A percentile compares a stretch with the other conserved stretches of the same genome.
These are phyloP conservation scores for Westerdykella ornata DNA, from an alignment of 2,329 filamentous ascomycete species.

Conservation along the genomic window DNA sequence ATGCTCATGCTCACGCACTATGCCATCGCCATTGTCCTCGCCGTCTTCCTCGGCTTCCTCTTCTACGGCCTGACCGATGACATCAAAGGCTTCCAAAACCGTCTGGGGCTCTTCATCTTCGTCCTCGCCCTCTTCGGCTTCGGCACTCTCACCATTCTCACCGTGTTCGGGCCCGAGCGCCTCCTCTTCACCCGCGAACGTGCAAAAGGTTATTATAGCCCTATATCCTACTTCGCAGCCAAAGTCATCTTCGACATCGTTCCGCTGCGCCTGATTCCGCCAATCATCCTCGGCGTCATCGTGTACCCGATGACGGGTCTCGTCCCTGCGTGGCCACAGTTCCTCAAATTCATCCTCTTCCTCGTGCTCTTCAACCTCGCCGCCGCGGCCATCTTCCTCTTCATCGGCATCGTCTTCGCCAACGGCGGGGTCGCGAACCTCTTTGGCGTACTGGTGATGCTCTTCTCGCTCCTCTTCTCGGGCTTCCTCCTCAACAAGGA, in stretches of 20 bases:
- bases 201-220: conserved; percentile 93
- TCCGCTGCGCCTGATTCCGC: conserved; percentile 86
- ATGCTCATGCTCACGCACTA: conserved; percentile 99
- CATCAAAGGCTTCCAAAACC: conserved; percentile 95
- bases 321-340: conserved; percentile 72
- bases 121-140: conserved; percentile 92
- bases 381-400: conserved; percentile 85
- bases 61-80: conserved; percentile 96
- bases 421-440: conserved; percentile 88
- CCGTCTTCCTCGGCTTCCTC: conserved; percentile 87
- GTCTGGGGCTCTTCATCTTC: conserved; percentile 96
- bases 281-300: conserved; percentile 90
- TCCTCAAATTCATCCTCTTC: conserved; percentile 85
- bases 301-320: conserved; percentile 97
- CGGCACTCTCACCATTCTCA: conserved; percentile 87
- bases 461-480: conserved; percentile 92
- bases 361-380: conserved; percentile 94
- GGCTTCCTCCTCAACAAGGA: conserved; percentile 92
- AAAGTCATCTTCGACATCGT: conserved; percentile 99
- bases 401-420: conserved; percentile 92
- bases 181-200: conserved; percentile 87
- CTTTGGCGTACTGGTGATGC: conserved; percentile 91
- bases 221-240: conserved; percentile 85
- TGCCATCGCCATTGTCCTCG: conserved; percentile 89
- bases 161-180: conserved; percentile 85